phyloP scores from a whole-genome alignment of 2,329 filamentous ascomycete genomes.

The Ascochyta koolunga region DNA sequence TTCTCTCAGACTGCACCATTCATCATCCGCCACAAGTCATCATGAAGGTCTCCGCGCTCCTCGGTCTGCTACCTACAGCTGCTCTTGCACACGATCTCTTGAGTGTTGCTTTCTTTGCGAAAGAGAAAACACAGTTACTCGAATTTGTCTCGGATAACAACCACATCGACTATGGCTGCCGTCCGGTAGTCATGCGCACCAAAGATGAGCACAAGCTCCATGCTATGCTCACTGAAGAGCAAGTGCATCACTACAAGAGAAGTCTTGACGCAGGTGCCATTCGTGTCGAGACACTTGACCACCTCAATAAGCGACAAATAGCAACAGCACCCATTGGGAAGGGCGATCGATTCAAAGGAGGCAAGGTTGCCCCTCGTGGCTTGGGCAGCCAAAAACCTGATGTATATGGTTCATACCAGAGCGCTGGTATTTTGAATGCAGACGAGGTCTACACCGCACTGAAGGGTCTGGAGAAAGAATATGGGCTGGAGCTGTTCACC shows the following conservation, averaged over 20 bases:
- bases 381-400: constrained; percentile 48
- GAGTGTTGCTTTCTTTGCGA: constrained; percentile 37
- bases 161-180: constrained; percentile 45
- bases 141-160: constrained; percentile 38
- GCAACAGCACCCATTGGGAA: constrained; percentile 41
- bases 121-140: constrained; percentile 38
- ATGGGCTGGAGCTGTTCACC: constrained; percentile 52
- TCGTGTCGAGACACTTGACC: constrained; percentile 31
- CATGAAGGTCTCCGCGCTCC: constrained; percentile 37
- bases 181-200: constrained; percentile 35
- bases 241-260: constrained; percentile 30
- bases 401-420: constrained; percentile 35
- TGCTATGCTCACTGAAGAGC: constrained; percentile 35
- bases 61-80: constrained; percentile 31
- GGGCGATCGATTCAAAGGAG: constrained; percentile 52
- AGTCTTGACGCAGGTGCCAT: constrained; percentile 31
- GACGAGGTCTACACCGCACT: constrained; percentile 55
- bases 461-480: constrained; percentile 51
- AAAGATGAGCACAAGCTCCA: constrained; percentile 41
- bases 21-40: not conserved
- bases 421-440: constrained; percentile 53
- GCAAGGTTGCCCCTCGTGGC: constrained; percentile 51
- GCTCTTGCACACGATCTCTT: constrained; percentile 36
- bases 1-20: not conserved
- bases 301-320: constrained; percentile 35